A percentile compares a stretch with the other conserved stretches of the same genome.
Conservation (phyloP, 73 alveolate species). For the Uronychia binucleata region DNA sequence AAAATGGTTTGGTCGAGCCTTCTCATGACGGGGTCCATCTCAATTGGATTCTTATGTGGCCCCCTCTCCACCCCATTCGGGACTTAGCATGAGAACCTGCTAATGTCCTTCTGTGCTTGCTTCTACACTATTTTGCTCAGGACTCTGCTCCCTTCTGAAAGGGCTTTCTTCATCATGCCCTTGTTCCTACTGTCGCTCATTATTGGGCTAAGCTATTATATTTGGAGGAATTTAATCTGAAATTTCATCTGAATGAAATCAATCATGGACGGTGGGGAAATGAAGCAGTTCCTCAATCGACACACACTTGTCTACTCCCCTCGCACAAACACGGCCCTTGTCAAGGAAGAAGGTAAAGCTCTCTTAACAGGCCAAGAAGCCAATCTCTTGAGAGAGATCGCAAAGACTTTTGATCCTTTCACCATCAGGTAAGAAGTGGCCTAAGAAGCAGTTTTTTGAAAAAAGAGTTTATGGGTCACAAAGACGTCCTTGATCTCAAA, state of each 20-base stretch:
- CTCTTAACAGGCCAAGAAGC: conserved; percentile 41
- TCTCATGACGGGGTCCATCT: too few species aligned
- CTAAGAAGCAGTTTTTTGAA: not conserved
- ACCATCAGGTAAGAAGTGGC: conserved; percentile 45
- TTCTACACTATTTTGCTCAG: too few species aligned
- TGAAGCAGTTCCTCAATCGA: conserved; percentile 33
- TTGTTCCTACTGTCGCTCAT: too few species aligned
- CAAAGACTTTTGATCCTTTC: conserved; percentile 85
- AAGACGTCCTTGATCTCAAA: conserved; percentile 55
- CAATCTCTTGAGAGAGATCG: conserved; percentile 58
- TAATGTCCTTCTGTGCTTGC: too few species aligned
- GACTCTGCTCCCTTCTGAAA: too few species aligned
- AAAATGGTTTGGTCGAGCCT: not conserved
- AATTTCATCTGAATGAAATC: too few species aligned
- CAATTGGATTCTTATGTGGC: too few species aligned
- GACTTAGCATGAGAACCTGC: too few species aligned
- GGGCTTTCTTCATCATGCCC: too few species aligned
- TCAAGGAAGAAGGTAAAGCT: conserved; percentile 28
- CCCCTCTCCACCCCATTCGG: too few species aligned
- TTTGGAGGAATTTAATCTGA: too few species aligned
- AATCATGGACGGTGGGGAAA: not conserved
- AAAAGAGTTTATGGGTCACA: conserved; percentile 47
- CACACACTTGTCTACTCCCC: conserved; percentile 48
- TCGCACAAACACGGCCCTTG: conserved; percentile 23
- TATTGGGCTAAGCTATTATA: too few species aligned